These are phyloP conservation scores for Hanseniaspora nectarophila DNA, from an alignment of 805 yeast genomes.

Conservation along the genomic window DNA sequence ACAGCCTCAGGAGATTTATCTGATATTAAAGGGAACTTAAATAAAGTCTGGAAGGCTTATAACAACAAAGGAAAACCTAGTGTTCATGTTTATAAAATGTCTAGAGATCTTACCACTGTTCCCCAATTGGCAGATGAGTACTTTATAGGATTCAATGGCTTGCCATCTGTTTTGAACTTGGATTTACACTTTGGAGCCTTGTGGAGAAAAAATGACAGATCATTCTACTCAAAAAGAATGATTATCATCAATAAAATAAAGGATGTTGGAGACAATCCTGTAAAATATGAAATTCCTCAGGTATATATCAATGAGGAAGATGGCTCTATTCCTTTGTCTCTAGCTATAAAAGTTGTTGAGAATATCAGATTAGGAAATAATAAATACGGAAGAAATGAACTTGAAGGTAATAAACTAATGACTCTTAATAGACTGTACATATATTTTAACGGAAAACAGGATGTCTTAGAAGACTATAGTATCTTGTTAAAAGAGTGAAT, in stretches of 20 bases:
- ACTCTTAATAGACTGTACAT: slow-evolving; percentile 23
- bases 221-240: slow-evolving; percentile 24
- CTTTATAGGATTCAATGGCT: slow-evolving; percentile 24
- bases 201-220: slow-evolving; percentile 25
- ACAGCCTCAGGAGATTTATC: slow-evolving; percentile 3
- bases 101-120: slow-evolving; percentile 23
- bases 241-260: slow-evolving; percentile 22
- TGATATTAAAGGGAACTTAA: not conserved
- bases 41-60: not conserved
- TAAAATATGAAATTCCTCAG: slow-evolving; percentile 19
- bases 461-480: slow-evolving; percentile 21
- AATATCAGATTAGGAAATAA: slow-evolving; percentile 26
- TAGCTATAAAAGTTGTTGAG: slow-evolving; percentile 23
- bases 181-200: slow-evolving; percentile 25
- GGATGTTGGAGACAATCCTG: slow-evolving; percentile 20
- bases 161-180: slow-evolving; percentile 23
- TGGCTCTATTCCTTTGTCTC: slow-evolving; percentile 15
- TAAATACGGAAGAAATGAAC: slow-evolving; percentile 14
- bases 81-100: slow-evolving; percentile 19
- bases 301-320: slow-evolving; percentile 14
- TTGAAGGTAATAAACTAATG: slow-evolving; percentile 19
- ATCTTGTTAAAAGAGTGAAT: slow-evolving; percentile 16
- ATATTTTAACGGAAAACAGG: slow-evolving; percentile 24
- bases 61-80: not conserved
- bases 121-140: slow-evolving; percentile 25